A percentile compares a stretch with the other conserved stretches of the same genome.
These are phyloP conservation scores for Torulaspora franciscae DNA, from an alignment of 805 yeast genomes.

Conservation along the genomic window DNA sequence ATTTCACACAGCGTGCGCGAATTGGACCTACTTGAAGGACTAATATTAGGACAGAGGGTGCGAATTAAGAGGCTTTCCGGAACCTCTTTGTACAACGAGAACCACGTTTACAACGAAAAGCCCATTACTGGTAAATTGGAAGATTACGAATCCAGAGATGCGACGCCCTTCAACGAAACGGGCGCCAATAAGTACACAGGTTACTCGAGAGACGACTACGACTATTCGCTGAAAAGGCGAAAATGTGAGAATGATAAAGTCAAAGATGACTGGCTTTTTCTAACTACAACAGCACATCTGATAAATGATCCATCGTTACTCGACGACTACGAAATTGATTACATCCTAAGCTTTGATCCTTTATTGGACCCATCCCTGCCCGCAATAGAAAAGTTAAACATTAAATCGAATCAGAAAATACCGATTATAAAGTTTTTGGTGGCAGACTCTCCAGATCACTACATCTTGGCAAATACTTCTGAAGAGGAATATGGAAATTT, in stretches of 20 bases:
- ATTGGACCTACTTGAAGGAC: slow-evolving; percentile 72
- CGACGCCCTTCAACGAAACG: slow-evolving; percentile 10
- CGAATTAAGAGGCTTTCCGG: slow-evolving; percentile 66
- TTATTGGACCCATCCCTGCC: slow-evolving; percentile 33
- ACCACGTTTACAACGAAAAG: slow-evolving; percentile 33
- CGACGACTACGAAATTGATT: slow-evolving; percentile 38
- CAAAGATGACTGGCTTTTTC: slow-evolving; percentile 37
- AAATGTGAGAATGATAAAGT: slow-evolving; percentile 13
- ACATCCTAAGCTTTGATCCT: slow-evolving; percentile 49
- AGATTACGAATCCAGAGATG: slow-evolving; percentile 11
- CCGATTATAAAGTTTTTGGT: slow-evolving; percentile 47
- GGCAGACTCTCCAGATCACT: slow-evolving; percentile 45
- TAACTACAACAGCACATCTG: slow-evolving; percentile 45
- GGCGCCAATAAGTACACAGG: slow-evolving; percentile 19
- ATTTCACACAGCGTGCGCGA: slow-evolving; percentile 63
- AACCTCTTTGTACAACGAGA: slow-evolving; percentile 40
- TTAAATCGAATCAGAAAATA: slow-evolving; percentile 22
- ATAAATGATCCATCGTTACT: slow-evolving; percentile 32
- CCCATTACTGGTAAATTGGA: slow-evolving; percentile 7
- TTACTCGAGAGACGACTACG: slow-evolving; percentile 28
- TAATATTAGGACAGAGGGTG: slow-evolving; percentile 65
- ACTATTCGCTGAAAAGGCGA: slow-evolving; percentile 21
- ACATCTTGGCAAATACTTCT: slow-evolving; percentile 20
- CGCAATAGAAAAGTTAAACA: slow-evolving; percentile 29
- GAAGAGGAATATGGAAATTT: slow-evolving; percentile 18